These are phyloP conservation scores for Capsella rubella DNA, from an alignment of 441 rosid genomes.

Conservation along the genomic window DNA sequence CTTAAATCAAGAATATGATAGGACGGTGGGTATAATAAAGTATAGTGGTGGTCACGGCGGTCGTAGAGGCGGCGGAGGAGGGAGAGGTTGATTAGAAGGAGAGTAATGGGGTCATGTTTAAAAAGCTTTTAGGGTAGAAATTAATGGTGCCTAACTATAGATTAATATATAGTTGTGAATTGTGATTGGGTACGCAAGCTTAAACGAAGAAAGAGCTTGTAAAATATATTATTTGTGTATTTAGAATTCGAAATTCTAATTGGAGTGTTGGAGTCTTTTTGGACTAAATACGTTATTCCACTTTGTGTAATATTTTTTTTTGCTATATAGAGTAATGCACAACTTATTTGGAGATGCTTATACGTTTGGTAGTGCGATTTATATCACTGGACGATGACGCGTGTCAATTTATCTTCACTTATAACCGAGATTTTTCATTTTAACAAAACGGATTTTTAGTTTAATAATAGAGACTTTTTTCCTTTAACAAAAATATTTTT, in stretches of 20 bases:
- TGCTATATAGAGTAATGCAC: neutral
- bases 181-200: constrained; percentile 22
- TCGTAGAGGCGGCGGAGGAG: constrained; percentile 25
- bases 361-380: constrained; percentile 2
- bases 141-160: constrained; percentile 18
- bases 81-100: constrained; percentile 13
- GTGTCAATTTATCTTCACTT: neutral
- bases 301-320: neutral
- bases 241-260: neutral
- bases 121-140: constrained; percentile 3
- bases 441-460: no score
- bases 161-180: constrained; percentile 8
- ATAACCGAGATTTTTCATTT: neutral
- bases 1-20: neutral
- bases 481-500: neutral
- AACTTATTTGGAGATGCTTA: neutral
- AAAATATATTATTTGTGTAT: neutral
- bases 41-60: constrained; percentile 36
- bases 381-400: neutral
- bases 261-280: constrained; percentile 28
- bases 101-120: constrained; percentile 10
- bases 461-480: neutral
- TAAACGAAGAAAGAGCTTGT: constrained; percentile 11
- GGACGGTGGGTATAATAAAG: constrained; percentile 13
- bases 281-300: constrained; percentile 11